These are phyloP conservation scores for Phaeosphaeriaceae sp. DNA, from an alignment of 2,329 filamentous ascomycete species.

Conservation along the genomic window DNA sequence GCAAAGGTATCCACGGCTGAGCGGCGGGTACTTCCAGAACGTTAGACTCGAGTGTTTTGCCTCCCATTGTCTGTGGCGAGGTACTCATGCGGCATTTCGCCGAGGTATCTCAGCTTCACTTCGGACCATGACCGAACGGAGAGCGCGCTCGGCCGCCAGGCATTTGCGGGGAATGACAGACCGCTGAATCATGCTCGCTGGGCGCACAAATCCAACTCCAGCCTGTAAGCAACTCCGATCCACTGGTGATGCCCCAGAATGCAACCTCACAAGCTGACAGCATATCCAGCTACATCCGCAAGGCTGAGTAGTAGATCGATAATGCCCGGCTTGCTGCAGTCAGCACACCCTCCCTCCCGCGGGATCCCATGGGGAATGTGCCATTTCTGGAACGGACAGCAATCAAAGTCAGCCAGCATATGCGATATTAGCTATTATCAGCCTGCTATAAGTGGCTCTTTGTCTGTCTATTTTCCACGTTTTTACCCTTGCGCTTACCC, in stretches of 20 bases:
- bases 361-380: background rate
- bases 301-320: conserved; percentile 35
- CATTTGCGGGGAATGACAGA: background rate
- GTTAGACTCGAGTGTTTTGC: conserved; percentile 6
- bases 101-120: background rate
- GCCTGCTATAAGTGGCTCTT: conserved; percentile 3
- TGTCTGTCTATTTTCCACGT: conserved; percentile 4
- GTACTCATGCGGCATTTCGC: conserved; percentile 2
- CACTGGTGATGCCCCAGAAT: background rate
- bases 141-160: background rate
- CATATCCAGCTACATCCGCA: conserved; percentile 19
- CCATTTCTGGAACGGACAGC: background rate
- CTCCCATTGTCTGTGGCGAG: conserved; percentile 3
- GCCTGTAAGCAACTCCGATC: background rate
- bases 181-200: background rate
- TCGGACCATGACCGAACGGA: background rate
- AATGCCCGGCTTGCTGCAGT: conserved; percentile 31
- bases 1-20: conserved; percentile 1
- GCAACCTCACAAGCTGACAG: conserved; percentile 11
- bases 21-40: conserved; percentile 2
- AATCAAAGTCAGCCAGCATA: conserved; percentile 9
- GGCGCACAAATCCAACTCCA: background rate
- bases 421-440: conserved; percentile 14
- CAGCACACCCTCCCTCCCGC: conserved; percentile 32
- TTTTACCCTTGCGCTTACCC: background rate